Base-by-base conservation (phyloP, 345 rosid species). In the Conringia planisiliqua region DNA sequence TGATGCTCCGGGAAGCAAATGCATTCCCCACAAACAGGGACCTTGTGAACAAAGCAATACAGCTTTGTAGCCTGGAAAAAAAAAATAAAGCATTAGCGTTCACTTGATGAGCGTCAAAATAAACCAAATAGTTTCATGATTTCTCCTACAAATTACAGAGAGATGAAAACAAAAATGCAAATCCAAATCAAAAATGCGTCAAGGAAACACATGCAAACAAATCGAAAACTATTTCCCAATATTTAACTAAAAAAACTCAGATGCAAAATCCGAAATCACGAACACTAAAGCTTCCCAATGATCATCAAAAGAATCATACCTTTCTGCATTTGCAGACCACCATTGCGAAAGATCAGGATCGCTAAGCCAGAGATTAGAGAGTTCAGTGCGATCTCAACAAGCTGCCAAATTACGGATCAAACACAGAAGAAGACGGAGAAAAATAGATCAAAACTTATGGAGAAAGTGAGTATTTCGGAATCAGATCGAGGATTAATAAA, bases 11-110 rank as follows among this genome's bases (percentile, higher is more conserved):
- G 88, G 79, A 87, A 92, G 82, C 98, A 92, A 73, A 96, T 79
- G 78, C 98, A 94, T 79, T 94, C 98, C 29, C 98, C 97, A 32
- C 98, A 94, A 72, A 94, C 96, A 29, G 98, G 97, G 68, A 88
- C 96, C 84, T 94, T 94, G 85, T 94, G 98, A 72, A 94, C 98
- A 68, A 91, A 94, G 81, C 98, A 94, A 75, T 94, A 94, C 32
- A 94, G 74, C 81, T 91, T 94, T 5, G 98, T 96, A 72, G 99
- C 98, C 99, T 96, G 89, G 48, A 80, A 20, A 80, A 26, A 24
- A 5, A 4, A 10, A 11, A 20, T 35, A 20, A 61, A 56, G 55
- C 43, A 58, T 68, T 62, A 55, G 58, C 5, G 59, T 65, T 64
- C 56, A 38, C 43, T 26, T 44, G 16, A 38, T 36, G 12, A 69